Percentiles rank a stretch among this genome's conserved stretches.
phyloP scores from a whole-genome alignment of 176 grass and related monocot species.

The Canna indica region DNA sequence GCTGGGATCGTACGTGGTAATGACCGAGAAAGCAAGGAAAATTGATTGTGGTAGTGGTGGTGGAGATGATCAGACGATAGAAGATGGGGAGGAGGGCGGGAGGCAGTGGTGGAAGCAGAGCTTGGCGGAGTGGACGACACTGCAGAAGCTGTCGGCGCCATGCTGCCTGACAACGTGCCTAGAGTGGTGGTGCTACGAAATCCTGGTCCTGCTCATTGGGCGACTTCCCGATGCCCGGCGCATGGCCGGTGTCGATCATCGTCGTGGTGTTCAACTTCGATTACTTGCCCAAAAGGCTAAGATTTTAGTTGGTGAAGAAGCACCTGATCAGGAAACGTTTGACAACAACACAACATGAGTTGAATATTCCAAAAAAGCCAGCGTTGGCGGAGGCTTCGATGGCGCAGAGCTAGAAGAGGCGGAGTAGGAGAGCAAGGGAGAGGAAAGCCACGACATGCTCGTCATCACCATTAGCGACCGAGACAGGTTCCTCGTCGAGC shows the following conservation, averaged over 20 bases:
- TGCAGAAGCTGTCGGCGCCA: constrained; percentile 42
- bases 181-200: constrained; percentile 99
- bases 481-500: no score
- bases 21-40: constrained; percentile 13
- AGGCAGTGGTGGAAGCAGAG: constrained; percentile 27
- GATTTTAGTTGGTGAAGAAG: no score
- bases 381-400: no score
- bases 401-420: no score
- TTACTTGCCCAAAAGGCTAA: constrained; percentile 88
- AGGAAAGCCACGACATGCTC: no score
- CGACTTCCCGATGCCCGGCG: constrained; percentile 60
- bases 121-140: constrained; percentile 17
- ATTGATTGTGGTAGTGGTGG: no score
- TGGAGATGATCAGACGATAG: constrained; percentile 8
- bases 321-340: no score
- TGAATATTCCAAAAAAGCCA: no score
- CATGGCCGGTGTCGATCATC: constrained; percentile 47
- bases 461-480: no score
- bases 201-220: constrained; percentile 68
- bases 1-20: constrained; percentile 34
- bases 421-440: no score
- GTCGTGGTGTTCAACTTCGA: constrained; percentile 84
- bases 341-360: no score
- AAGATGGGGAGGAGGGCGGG: neutral
- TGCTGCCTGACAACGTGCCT: constrained; percentile 87